phyloP scores from a whole-genome alignment of 345 rosid genomes.

The Corchorus capsularis region DNA sequence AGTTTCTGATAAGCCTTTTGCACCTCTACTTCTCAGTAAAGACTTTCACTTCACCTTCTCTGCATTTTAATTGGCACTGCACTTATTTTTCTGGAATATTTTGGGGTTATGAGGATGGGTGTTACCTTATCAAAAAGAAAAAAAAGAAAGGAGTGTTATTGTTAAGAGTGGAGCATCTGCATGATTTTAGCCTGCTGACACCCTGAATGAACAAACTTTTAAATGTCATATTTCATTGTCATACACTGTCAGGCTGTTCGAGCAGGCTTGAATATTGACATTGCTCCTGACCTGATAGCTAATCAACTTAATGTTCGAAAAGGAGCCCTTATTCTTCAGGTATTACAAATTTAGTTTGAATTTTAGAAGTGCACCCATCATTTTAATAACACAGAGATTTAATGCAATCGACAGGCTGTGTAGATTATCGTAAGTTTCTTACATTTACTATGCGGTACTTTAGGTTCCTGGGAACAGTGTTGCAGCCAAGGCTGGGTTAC shows the following conservation, averaged over 20 bases:
- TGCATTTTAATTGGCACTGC: background rate
- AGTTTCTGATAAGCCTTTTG: background rate
- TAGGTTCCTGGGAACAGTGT: conserved; percentile 75
- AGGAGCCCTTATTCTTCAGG: conserved; percentile 91
- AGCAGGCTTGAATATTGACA: conserved; percentile 79
- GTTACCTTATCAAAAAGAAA: background rate
- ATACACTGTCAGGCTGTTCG: conserved; percentile 63
- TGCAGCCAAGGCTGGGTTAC: conserved; percentile 78
- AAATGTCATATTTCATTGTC: background rate
- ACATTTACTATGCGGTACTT: conserved; percentile 5
- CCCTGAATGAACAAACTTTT: background rate
- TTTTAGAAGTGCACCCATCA: background rate
- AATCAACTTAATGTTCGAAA: conserved; percentile 89
- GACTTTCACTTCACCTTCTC: conserved; percentile 3
- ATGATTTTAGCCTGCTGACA: background rate
- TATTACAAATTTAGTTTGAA: conserved; percentile 18
- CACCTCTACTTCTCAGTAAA: background rate
- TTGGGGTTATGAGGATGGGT: background rate
- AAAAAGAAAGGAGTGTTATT: background rate
- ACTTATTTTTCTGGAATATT: background rate
- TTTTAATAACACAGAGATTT: background rate
- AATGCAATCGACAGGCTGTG: background rate
- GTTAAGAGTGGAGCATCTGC: background rate
- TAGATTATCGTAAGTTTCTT: conserved; percentile 2
- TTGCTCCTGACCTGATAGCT: conserved; percentile 87